A percentile compares a stretch with the other conserved stretches of the same genome.
Evolutionary conservation across 1,284 basidiomycete genomes (phyloP).

Genomic region (Lignosus rhinocerotis): DNA sequence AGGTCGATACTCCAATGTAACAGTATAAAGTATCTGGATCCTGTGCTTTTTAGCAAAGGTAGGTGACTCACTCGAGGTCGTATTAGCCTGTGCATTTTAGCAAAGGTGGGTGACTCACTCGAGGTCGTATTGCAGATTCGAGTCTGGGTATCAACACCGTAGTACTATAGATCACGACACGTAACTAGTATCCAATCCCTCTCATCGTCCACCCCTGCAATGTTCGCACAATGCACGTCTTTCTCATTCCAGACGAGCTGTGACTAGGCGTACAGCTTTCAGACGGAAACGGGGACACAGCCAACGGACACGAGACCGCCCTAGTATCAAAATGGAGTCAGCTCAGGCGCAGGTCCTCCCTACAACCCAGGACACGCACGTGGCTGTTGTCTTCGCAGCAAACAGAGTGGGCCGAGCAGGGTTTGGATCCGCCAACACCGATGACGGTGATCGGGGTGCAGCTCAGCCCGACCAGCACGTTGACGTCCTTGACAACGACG

Average conservation of each 20-base stretch:
- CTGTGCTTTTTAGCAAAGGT: no score
- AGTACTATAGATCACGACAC: no score
- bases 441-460: constrained; percentile 32
- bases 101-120: no score
- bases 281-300: neutral
- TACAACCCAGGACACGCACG: constrained; percentile 8
- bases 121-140: no score
- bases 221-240: neutral
- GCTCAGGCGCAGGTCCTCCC: neutral
- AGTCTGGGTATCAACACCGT: no score
- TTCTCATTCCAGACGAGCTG: neutral
- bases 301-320: neutral
- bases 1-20: no score
- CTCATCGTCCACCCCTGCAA: no score
- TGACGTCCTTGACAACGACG: constrained; percentile 26
- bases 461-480: constrained; percentile 29
- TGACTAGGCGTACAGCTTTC: neutral
- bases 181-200: no score
- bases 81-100: no score
- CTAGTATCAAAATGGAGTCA: neutral
- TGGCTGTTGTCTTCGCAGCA: constrained; percentile 26
- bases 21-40: no score
- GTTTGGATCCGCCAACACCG: constrained; percentile 24
- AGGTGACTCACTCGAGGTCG: no score
- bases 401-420: constrained; percentile 19